Conservation (phyloP, 805 yeast genomes). For the Myxozyma sirexii region DNA sequence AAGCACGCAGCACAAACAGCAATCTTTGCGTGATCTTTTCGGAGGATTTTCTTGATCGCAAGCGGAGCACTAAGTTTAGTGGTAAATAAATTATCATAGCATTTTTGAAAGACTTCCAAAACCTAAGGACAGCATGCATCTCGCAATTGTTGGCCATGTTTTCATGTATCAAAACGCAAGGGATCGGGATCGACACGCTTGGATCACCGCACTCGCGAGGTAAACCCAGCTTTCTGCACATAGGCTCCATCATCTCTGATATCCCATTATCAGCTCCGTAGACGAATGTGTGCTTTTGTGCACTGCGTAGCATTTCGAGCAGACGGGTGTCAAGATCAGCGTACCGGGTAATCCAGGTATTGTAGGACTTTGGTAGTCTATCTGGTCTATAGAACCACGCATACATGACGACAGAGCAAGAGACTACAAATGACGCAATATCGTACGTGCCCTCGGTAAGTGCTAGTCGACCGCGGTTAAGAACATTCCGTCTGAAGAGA, state of each 20-base stretch:
- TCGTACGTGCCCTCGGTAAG: constrained; percentile 9
- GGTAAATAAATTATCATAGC: constrained; percentile 50
- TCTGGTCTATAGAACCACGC: constrained; percentile 45
- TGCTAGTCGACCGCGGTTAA: background rate
- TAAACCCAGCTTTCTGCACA: constrained; percentile 44
- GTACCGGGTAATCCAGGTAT: constrained; percentile 53
- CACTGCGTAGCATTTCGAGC: constrained; percentile 41
- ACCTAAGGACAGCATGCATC: constrained; percentile 52
- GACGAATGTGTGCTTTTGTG: constrained; percentile 42
- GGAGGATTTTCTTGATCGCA: constrained; percentile 21
- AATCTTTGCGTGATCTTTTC: constrained; percentile 31
- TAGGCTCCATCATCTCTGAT: constrained; percentile 42
- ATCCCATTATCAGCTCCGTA: constrained; percentile 46
- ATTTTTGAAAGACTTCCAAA: constrained; percentile 47
- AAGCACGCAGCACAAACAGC: constrained; percentile 36
- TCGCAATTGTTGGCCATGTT: constrained; percentile 49
- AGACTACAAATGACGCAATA: constrained; percentile 16
- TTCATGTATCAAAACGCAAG: constrained; percentile 50
- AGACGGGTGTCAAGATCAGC: constrained; percentile 52
- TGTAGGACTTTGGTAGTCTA: constrained; percentile 49
- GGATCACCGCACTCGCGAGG: constrained; percentile 44
- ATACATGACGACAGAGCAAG: constrained; percentile 39
- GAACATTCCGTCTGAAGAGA: constrained; percentile 7
- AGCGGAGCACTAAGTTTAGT: constrained; percentile 45
- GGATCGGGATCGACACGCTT: constrained; percentile 36